A percentile compares a stretch with the other conserved stretches of the same genome.
These are phyloP conservation scores for Noccaea bulbosa DNA, from an alignment of 345 rosid genomes.

Conservation along the genomic window DNA sequence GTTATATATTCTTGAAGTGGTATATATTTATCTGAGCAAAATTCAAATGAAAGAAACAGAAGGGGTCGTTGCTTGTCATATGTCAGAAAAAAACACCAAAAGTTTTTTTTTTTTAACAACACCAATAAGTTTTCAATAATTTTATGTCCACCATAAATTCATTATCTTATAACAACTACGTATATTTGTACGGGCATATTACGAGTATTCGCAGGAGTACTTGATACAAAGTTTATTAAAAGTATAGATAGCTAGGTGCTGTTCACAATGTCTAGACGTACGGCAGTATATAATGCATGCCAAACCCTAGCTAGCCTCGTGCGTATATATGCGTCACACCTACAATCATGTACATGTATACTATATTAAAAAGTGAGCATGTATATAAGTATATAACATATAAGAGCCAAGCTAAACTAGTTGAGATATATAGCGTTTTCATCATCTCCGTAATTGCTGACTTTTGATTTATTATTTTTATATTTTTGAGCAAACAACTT, in stretches of 20 bases:
- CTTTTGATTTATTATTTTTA: slow-evolving; percentile 24
- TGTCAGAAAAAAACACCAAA: slow-evolving; percentile 33
- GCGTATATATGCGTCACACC: slow-evolving; percentile 26
- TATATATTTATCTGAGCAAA: not conserved
- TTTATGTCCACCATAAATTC: slow-evolving; percentile 10
- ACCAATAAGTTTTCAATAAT: slow-evolving; percentile 33
- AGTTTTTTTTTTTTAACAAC: too few relatives aligned
- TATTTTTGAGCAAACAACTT: not conserved
- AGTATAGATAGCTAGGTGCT: slow-evolving; percentile 26
- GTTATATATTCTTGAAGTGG: slow-evolving; percentile 4
- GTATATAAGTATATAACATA: not conserved
- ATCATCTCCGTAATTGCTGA: slow-evolving; percentile 39
- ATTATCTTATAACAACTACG: not conserved
- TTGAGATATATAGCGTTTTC: slow-evolving; percentile 22
- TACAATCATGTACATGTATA: not conserved
- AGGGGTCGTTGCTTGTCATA: slow-evolving; percentile 23
- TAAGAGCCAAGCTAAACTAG: slow-evolving; percentile 21
- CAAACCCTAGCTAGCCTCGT: slow-evolving; percentile 46
- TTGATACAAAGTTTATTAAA: not conserved
- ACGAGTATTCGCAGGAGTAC: not conserved
- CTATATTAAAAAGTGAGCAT: not conserved
- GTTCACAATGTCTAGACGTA: slow-evolving; percentile 23
- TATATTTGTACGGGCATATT: slow-evolving; percentile 1
- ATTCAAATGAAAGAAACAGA: slow-evolving; percentile 21
- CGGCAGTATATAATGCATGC: slow-evolving; percentile 39